These are phyloP conservation scores for Nakazawaea ishiwadae DNA, from an alignment of 805 yeast species.

Conservation along the genomic window DNA sequence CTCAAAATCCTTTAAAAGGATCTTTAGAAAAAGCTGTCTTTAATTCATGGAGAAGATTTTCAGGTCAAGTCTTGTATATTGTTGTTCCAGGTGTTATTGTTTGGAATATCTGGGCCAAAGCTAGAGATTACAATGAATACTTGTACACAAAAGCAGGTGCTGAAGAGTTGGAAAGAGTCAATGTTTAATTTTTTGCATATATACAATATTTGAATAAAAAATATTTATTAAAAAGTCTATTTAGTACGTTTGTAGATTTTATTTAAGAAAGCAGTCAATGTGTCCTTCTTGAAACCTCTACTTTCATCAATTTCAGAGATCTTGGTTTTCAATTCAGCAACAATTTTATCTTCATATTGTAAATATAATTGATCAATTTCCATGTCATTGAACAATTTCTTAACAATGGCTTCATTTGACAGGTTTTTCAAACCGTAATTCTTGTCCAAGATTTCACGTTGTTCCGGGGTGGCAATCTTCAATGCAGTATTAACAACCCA, in stretches of 20 bases:
- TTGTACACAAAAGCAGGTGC: conserved; percentile 97
- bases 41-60: conserved; percentile 93
- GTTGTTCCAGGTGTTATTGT: conserved; percentile 73
- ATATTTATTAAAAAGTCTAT: conserved; percentile 28
- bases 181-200: conserved; percentile 21
- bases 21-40: conserved; percentile 78
- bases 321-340: conserved; percentile 53
- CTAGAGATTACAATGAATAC: conserved; percentile 88
- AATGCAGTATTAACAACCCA: conserved; percentile 96
- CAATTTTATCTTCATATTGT: conserved; percentile 79
- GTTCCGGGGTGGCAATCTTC: conserved; percentile 69
- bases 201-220: not conserved
- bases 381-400: conserved; percentile 68
- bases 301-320: conserved; percentile 80
- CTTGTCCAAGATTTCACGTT: conserved; percentile 74
- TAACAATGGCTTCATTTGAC: conserved; percentile 62
- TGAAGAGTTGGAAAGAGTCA: conserved; percentile 78
- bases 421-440: conserved; percentile 87
- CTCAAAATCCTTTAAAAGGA: conserved; percentile 89
- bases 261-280: conserved; percentile 76
- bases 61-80: conserved; percentile 75
- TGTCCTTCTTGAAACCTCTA: conserved; percentile 88
- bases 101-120: conserved; percentile 83
- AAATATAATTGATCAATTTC: conserved; percentile 66
- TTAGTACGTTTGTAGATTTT: conserved; percentile 94